phyloP scores from a whole-genome alignment of 2,329 filamentous ascomycete species.

The Endoconidiophora laricicola region DNA sequence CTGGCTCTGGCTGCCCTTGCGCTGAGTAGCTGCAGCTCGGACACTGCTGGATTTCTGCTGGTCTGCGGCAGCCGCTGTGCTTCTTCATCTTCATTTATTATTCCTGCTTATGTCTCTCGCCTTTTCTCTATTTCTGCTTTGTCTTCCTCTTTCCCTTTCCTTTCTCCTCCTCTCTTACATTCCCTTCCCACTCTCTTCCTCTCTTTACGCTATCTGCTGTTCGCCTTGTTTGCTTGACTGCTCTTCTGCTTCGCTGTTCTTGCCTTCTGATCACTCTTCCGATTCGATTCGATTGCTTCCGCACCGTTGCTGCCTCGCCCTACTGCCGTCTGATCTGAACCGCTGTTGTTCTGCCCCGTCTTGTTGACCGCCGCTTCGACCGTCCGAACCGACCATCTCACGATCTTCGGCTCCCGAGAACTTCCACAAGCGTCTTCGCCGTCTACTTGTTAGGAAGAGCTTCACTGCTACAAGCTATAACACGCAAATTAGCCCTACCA shows the following conservation, averaged over 20 bases:
- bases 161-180: constrained; percentile 12
- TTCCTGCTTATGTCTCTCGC: constrained; percentile 6
- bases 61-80: background rate
- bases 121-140: no score
- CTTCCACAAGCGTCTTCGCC: background rate
- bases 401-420: background rate
- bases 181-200: constrained; percentile 13
- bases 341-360: constrained; percentile 14
- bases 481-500: no score
- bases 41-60: no score
- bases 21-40: no score
- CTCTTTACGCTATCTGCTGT: constrained; percentile 13
- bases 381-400: constrained; percentile 14
- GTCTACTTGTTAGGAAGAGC: no score
- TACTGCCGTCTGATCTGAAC: no score
- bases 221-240: constrained; percentile 15
- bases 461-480: no score
- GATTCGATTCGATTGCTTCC: no score
- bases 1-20: no score
- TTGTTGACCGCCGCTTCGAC: constrained; percentile 18
- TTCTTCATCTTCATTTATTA: constrained; percentile 4
- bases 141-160: no score
- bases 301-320: no score
- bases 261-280: no score
- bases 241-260: constrained; percentile 11